Evolutionary conservation across 345 rosid genomes (phyloP).

Genomic region (Aquilaria malaccensis): DNA sequence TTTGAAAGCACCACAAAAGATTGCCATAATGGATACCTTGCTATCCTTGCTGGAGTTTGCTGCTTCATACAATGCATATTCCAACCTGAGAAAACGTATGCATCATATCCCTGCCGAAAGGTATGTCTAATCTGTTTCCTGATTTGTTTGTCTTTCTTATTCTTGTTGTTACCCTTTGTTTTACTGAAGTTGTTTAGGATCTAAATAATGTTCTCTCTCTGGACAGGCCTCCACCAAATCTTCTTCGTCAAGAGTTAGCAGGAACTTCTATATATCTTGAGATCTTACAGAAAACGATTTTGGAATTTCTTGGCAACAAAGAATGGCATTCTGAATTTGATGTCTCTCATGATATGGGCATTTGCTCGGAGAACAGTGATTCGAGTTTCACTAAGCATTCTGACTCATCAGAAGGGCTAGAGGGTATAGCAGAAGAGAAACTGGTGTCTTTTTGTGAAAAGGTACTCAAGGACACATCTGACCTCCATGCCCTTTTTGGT

Average conservation of each 20-base stretch:
- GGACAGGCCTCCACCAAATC: constrained; percentile 88
- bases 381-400: constrained; percentile 13
- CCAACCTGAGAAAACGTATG: constrained; percentile 79
- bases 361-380: constrained; percentile 20
- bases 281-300: constrained; percentile 78
- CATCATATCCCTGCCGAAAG: constrained; percentile 77
- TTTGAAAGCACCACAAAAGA: constrained; percentile 69
- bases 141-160: not conserved
- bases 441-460: constrained; percentile 84
- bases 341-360: constrained; percentile 23
- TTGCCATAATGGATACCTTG: constrained; percentile 79
- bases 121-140: constrained; percentile 26
- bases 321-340: constrained; percentile 26
- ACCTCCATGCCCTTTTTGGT: constrained; percentile 64
- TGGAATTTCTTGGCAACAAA: constrained; percentile 21
- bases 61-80: constrained; percentile 79
- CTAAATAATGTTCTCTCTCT: constrained; percentile 9
- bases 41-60: constrained; percentile 86
- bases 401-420: constrained; percentile 42
- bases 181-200: constrained; percentile 7
- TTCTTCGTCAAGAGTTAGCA: constrained; percentile 87
- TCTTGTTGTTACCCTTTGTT: not conserved
- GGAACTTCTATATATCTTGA: constrained; percentile 85
- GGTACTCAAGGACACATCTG: constrained; percentile 81
- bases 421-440: constrained; percentile 75